Conservation (phyloP, 768 basidiomycete species). For the Mrakia frigida region DNA sequence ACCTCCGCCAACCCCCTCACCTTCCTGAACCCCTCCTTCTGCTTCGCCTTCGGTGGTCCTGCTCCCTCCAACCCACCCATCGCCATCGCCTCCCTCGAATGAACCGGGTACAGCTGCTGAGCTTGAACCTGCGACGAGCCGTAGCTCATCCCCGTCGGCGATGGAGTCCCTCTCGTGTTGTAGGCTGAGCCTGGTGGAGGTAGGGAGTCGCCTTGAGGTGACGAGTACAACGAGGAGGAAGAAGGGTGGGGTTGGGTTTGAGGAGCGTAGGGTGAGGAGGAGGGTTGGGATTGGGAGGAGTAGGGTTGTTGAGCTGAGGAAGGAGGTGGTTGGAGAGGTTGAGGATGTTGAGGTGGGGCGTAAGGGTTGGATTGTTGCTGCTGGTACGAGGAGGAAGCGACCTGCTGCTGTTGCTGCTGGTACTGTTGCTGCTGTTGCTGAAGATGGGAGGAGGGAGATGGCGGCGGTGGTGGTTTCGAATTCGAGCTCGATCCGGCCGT, state of each 20-base stretch:
- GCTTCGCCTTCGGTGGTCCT: conserved; percentile 9
- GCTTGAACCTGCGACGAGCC: not conserved
- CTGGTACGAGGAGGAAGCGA: not conserved
- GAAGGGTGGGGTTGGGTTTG: no score
- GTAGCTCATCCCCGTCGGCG: not conserved
- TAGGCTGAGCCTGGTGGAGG: not conserved
- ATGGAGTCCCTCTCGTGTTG: not conserved
- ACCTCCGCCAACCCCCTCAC: conserved; percentile 4
- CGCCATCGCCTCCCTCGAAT: conserved; percentile 2
- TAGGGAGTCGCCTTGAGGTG: not conserved
- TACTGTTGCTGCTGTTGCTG: not conserved
- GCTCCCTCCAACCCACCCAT: not conserved
- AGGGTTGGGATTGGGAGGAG: not conserved
- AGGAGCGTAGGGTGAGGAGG: not conserved
- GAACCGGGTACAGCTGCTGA: conserved; percentile 9
- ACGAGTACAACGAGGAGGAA: not conserved
- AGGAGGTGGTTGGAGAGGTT: conserved; percentile 10
- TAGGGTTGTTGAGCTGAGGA: not conserved
- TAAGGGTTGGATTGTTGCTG: not conserved
- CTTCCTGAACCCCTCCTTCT: conserved; percentile 23
- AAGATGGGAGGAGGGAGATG: not conserved
- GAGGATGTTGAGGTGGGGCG: not conserved
- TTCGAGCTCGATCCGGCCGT: not conserved
- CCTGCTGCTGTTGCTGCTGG: not conserved
- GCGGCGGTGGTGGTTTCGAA: not conserved